Evolutionary conservation across 2,329 filamentous ascomycete genomes (phyloP).

Genomic region (Fusarium sp.): DNA sequence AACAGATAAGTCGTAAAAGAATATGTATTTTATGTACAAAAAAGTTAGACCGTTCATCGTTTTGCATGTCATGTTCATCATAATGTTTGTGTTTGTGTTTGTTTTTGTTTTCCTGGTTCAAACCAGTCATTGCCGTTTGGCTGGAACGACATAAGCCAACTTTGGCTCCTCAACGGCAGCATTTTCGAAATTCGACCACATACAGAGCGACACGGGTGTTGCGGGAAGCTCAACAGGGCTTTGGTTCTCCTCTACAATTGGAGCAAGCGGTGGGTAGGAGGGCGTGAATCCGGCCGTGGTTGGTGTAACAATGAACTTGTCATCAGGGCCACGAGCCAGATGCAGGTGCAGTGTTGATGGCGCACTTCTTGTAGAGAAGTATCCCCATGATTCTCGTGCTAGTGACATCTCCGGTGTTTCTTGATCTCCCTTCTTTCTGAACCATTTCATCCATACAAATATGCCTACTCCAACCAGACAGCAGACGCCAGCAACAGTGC

Average conservation of each 20-base stretch:
- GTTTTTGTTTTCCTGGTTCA: neutral
- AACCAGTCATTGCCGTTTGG: conserved; percentile 6
- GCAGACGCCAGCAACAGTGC: conserved; percentile 39
- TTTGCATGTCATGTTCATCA: conserved; percentile 26
- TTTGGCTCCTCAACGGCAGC: conserved; percentile 41
- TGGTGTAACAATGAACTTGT: conserved; percentile 41
- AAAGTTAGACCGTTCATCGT: conserved; percentile 22
- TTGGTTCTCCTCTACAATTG: neutral
- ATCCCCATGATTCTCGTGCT: conserved; percentile 31
- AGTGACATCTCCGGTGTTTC: conserved; percentile 5
- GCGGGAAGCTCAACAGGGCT: conserved; percentile 41
- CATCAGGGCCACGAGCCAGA: conserved; percentile 36
- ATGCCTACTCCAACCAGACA: conserved; percentile 34
- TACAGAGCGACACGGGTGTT: conserved; percentile 42
- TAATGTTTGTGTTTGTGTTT: neutral
- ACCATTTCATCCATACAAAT: conserved; percentile 41
- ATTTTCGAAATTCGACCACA: conserved; percentile 40
- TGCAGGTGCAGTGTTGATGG: conserved; percentile 30
- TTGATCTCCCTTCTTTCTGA: conserved; percentile 27
- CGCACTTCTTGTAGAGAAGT: conserved; percentile 30
- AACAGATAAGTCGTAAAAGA: conserved; percentile 3
- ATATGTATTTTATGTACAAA: conserved; percentile 3
- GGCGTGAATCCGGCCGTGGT: conserved; percentile 35
- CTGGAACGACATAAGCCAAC: conserved; percentile 40
- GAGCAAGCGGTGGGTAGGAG: conserved; percentile 6